These are phyloP conservation scores for Phoma herbarum DNA, from an alignment of 2,329 filamentous ascomycete species.

Conservation along the genomic window DNA sequence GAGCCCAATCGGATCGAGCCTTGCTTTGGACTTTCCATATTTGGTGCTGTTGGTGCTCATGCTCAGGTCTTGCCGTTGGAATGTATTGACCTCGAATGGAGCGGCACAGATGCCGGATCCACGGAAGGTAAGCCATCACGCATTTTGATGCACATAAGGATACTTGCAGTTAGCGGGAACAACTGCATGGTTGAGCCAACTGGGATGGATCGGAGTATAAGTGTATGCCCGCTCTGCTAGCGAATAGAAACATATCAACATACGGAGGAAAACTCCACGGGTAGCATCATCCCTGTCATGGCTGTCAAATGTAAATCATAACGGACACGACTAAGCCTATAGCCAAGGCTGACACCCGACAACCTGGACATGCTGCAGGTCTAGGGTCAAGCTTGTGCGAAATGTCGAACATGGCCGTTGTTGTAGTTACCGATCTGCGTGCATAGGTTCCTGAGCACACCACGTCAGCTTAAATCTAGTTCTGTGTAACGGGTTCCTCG, in stretches of 20 bases:
- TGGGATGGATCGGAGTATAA: conserved; percentile 20
- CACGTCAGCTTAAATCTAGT: conserved; percentile 1
- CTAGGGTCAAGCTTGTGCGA: neutral
- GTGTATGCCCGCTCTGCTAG: neutral
- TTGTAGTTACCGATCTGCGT: neutral
- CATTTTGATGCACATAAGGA: conserved; percentile 15
- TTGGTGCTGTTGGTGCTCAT: conserved; percentile 5
- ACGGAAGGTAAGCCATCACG: conserved; percentile 20
- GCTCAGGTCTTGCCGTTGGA: conserved; percentile 5
- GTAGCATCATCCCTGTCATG: conserved; percentile 4
- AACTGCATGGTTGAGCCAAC: conserved; percentile 9
- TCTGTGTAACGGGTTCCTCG: neutral
- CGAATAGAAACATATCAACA: neutral
- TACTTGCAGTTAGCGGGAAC: conserved; percentile 14
- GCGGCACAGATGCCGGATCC: conserved; percentile 18
- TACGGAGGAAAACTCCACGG: neutral
- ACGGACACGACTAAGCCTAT: conserved; percentile 2
- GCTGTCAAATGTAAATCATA: conserved; percentile 3
- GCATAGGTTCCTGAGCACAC: conserved; percentile 13
- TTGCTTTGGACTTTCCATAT: conserved; percentile 8
- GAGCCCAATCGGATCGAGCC: conserved; percentile 10
- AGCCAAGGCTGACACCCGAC: conserved; percentile 3
- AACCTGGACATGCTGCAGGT: conserved; percentile 1
- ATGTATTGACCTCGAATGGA: conserved; percentile 5
- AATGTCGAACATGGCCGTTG: conserved; percentile 6